phyloP scores from a whole-genome alignment of 1,284 basidiomycete species.

The Cryptococcus deneoformans region DNA sequence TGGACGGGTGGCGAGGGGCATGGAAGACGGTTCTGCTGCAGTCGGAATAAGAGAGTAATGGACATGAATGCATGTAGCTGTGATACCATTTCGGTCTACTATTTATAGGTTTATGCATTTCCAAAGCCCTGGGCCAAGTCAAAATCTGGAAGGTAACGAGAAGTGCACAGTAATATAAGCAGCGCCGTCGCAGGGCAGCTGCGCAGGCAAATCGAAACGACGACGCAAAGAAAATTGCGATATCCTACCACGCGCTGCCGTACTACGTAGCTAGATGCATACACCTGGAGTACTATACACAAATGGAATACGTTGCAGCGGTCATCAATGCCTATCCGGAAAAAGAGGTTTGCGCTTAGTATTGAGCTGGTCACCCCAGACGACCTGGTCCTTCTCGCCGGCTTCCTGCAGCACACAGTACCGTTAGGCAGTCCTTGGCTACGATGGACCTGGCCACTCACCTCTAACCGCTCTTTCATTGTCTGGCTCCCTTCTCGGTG shows the following conservation, averaged over 20 bases:
- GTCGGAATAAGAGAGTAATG: not conserved
- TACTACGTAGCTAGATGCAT: no score
- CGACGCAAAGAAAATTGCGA: no score
- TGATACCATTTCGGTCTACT: no score
- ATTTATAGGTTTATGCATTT: no score
- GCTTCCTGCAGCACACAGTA: conserved; percentile 14
- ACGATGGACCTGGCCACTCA: conserved; percentile 6
- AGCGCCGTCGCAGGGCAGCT: no score
- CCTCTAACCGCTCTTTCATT: conserved; percentile 18
- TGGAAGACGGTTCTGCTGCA: not conserved
- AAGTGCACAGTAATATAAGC: not conserved
- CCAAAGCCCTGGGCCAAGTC: no score
- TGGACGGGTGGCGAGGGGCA: not conserved
- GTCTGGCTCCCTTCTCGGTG: conserved; percentile 24
- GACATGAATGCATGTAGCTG: no score
- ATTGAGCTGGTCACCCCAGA: conserved; percentile 29
- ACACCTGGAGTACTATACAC: no score
- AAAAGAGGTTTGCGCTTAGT: not conserved
- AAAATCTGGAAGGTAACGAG: not conserved
- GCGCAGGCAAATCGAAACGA: no score
- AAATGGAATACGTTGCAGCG: no score
- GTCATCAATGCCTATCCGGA: no score
- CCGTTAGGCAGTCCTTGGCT: not conserved
- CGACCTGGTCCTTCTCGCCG: conserved; percentile 26
- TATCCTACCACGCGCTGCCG: no score